Conservation (phyloP, 2,329 filamentous ascomycete species). For the Fusarium papillatum region DNA sequence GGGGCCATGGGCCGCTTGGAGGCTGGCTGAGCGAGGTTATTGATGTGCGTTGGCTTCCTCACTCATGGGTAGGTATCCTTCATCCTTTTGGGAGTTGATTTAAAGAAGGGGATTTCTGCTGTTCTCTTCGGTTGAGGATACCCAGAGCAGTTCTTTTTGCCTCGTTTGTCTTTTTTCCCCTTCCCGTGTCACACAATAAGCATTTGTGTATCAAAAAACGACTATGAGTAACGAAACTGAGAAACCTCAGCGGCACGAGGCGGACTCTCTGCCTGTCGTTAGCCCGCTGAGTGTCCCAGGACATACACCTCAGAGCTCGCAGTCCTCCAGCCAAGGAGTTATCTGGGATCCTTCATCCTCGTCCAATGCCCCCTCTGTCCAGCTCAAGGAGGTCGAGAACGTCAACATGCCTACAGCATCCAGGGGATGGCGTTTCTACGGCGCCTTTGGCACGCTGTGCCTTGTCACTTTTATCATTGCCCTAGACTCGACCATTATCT, state of each 20-base stretch:
- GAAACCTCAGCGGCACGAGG: background rate
- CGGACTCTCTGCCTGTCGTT: background rate
- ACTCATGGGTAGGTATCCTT: background rate
- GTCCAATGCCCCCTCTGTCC: background rate
- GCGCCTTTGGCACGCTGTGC: constrained; percentile 41
- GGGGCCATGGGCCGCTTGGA: background rate
- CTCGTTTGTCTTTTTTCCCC: background rate
- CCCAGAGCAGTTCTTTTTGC: background rate
- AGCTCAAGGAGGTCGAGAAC: constrained; percentile 6
- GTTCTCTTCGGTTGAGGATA: background rate
- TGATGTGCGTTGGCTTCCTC: background rate
- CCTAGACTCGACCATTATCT: constrained; percentile 42
- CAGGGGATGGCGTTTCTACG: constrained; percentile 37
- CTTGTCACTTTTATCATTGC: constrained; percentile 41
- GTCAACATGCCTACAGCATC: background rate
- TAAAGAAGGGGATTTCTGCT: background rate
- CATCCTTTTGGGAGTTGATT: background rate
- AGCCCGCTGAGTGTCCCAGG: background rate
- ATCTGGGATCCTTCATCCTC: background rate
- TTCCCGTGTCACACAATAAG: background rate
- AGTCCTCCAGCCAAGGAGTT: background rate
- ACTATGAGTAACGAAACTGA: background rate
- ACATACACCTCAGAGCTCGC: background rate
- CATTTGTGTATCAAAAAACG: background rate
- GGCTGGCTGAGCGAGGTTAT: constrained; percentile 1